Base-by-base conservation (phyloP, 2,329 filamentous ascomycete species). In the Ampelomyces quisqualis region DNA sequence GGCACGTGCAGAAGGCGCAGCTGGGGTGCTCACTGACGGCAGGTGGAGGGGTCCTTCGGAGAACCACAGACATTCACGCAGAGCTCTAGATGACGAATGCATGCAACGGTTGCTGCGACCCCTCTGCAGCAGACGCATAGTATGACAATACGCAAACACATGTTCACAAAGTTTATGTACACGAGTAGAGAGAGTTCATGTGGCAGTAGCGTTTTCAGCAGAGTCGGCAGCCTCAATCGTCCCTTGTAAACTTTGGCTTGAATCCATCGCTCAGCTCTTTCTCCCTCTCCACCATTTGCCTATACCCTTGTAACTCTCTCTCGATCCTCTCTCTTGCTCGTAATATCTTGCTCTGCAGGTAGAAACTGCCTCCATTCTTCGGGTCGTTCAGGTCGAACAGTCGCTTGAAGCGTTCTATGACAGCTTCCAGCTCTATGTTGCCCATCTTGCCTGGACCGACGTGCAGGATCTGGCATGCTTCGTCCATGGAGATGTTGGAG, bases 401-500 rank as follows among this genome's bases (percentile, higher is more conserved):
- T 52, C 85, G 83, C 80, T 97, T 97, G 78, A 97, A 98, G 38
- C 90, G 80, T 57, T 86, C 82, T 71, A 86, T 84, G 40, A 95
- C 83, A 53, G 85, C 78, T 58, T 90, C 87, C 67, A 90, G 75
- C 65, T 90, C 86, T 45, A 85, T 78, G 65, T 89, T 78, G 31
- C 88, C 89, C 47, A 78, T 80, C 67, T 86, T 80, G 1, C 91
- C 90, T 24, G 90, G 88, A 69, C 91, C 88, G 57, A 98, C 90
- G 69, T 98, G 95, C 50, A 98, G 80, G 64, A 98, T 96, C 72
- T 90, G 88, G 80, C 90, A 97, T 38, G 93, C 93, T 77, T 98
- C 93, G 57, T 95, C 89, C 61, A 98, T 83, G 7, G 90, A 93
- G 71, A 97, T 85, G 65, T 90, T 88, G 4, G 81, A 80, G 9